phyloP scores from a whole-genome alignment of 768 basidiomycete genomes.

The Lyophyllum decastes region DNA sequence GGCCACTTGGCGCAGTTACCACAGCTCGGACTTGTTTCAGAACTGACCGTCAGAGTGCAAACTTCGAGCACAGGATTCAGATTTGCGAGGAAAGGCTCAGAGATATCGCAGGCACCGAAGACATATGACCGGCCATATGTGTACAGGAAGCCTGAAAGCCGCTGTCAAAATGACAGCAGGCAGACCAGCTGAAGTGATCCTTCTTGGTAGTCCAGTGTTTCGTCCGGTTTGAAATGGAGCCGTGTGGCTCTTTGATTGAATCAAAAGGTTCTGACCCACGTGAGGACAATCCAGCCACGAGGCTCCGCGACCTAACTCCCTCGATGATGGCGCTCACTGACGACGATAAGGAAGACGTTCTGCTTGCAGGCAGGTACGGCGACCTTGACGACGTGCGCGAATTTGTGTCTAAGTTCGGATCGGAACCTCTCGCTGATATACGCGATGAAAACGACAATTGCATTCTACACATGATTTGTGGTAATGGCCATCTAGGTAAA shows the following conservation, averaged over 20 bases:
- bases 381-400: constrained; percentile 76
- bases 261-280: no score
- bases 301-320: background rate
- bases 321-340: constrained; percentile 33
- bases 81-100: background rate
- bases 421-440: constrained; percentile 43
- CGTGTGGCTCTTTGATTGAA: constrained; percentile 7
- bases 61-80: background rate
- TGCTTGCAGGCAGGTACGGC: constrained; percentile 87
- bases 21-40: background rate
- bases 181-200: background rate
- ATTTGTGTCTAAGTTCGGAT: constrained; percentile 63
- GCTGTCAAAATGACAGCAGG: background rate
- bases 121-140: background rate
- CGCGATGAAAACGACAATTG: constrained; percentile 81
- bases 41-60: background rate
- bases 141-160: background rate
- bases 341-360: constrained; percentile 69
- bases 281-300: no score
- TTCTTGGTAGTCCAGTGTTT: background rate
- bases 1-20: background rate
- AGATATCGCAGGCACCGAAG: background rate
- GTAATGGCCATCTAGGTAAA: constrained; percentile 87
- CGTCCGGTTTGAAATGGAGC: background rate
- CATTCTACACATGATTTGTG: constrained; percentile 83